phyloP scores from a whole-genome alignment of 768 basidiomycete species.

The Trametes villosa region DNA sequence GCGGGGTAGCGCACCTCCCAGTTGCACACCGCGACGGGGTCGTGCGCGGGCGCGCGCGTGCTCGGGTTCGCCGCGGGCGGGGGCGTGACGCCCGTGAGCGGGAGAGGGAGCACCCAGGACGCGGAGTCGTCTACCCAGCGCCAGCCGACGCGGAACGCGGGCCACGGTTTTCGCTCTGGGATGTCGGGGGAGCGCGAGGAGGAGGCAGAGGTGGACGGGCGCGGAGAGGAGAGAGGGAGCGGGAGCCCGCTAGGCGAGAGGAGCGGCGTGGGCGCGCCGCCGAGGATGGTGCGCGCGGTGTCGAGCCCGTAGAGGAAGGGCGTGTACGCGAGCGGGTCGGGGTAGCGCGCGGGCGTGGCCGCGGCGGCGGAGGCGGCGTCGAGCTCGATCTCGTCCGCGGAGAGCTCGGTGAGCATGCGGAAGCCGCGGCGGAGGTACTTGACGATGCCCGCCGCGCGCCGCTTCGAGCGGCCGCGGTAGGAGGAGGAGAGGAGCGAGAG shows the following conservation, averaged over 20 bases:
- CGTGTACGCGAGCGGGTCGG: neutral
- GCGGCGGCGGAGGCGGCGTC: neutral
- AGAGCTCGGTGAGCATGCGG: constrained; percentile 28
- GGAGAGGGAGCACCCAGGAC: constrained; percentile 21
- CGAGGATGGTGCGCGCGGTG: neutral
- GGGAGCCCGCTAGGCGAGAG: neutral
- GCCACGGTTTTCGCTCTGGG: neutral
- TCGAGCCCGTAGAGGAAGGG: neutral
- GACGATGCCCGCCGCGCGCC: constrained; percentile 17
- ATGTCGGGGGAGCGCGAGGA: neutral
- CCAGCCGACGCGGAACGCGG: constrained; percentile 18
- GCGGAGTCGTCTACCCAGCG: constrained; percentile 21
- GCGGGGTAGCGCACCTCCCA: constrained; percentile 10
- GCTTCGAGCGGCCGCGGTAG: neutral
- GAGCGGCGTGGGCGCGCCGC: neutral
- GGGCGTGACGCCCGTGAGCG: constrained; percentile 9
- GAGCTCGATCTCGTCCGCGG: neutral
- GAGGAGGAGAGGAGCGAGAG: constrained; percentile 24
- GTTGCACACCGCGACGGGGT: constrained; percentile 22
- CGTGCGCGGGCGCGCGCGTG: constrained; percentile 13
- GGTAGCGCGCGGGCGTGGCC: neutral
- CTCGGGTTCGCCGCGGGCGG: constrained; percentile 3
- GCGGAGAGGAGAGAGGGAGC: neutral
- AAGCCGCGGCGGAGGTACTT: constrained; percentile 47
- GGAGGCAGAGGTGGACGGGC: neutral